Evolutionary conservation across 2,329 filamentous ascomycete species (phyloP).

Genomic region (Huntiella omanensis): DNA sequence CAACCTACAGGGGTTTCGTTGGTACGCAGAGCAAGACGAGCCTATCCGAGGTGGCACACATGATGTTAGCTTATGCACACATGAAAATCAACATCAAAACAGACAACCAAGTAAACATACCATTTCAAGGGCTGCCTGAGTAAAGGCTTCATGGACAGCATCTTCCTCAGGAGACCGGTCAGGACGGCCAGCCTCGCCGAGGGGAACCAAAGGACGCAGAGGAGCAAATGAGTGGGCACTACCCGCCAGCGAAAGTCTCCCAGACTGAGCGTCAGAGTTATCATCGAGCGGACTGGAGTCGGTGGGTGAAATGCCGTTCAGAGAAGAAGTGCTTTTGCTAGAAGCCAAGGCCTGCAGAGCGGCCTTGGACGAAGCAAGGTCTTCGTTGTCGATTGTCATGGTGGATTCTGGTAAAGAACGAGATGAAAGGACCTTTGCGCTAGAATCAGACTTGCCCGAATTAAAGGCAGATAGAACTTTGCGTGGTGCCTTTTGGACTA

Average conservation of each 20-base stretch:
- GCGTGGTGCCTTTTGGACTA: conserved; percentile 10
- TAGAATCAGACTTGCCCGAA: conserved; percentile 4
- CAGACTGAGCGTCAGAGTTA: conserved; percentile 1
- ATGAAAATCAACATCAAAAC: background rate
- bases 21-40: conserved; percentile 61
- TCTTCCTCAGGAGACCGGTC: conserved; percentile 17
- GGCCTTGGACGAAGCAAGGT: background rate
- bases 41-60: conserved; percentile 29
- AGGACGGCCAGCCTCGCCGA: conserved; percentile 11
- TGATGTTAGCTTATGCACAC: conserved; percentile 11
- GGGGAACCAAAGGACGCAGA: conserved; percentile 10
- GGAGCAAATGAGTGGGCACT: conserved; percentile 10
- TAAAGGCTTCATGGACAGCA: conserved; percentile 40
- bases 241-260: conserved; percentile 8
- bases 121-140: conserved; percentile 75
- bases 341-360: background rate
- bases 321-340: background rate
- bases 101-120: conserved; percentile 26
- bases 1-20: conserved; percentile 96
- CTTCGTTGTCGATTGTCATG: conserved; percentile 1
- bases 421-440: background rate
- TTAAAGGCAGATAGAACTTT: conserved; percentile 8
- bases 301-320: background rate
- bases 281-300: conserved; percentile 1
- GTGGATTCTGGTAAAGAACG: background rate